Evolutionary conservation across 2,329 filamentous ascomycete species (phyloP), one percentile per base, ranked within the genome.

Genomic region (Sporothrix euskadiensis): DNA sequence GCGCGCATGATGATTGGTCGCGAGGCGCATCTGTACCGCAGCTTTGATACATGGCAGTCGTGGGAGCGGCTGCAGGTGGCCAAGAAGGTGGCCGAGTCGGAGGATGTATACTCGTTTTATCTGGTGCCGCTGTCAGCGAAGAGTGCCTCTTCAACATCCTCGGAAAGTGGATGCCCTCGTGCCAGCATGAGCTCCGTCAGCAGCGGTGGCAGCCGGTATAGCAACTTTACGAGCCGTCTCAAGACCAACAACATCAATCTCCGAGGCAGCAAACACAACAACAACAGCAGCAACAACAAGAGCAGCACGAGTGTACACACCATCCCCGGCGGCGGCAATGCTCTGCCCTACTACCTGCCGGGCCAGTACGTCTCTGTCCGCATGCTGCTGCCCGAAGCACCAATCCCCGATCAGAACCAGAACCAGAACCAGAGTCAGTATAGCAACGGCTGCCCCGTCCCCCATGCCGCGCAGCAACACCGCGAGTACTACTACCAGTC

Each of bases 341-440:
- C 75, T 85, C 83, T 94, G 56, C 91, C 91, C 0, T 61, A 78
- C 0, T 94, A 88, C 83, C 84, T 87, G 73, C 91, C 92, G 0
- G 92, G 92, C 49, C 91, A 94, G 81, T 94, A 93, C 79, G 86
- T 92, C 74, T 91, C 90, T 0, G 81, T 93, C 65, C 86, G 86
- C 69, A 80, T 90, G 8, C 83, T 85, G 69, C 85, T 92, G 0
- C 86, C 88, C 0, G 74, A 74, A 26, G 56, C 54, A 32, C 19
- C 52, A 12, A 41, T 14, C 30, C 14, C 6, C 14, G 44, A 49
- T 3, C 44, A 49, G 44, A 16, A 3, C 12, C 44, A 54, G 3
- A 54, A 22, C 9, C 19, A 49, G 44, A 16, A 3, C 12, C 44
- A 54, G 3, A 54, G 3, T 1, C 19, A n/a, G 8, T n/a, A 12